A percentile compares a stretch with the other conserved stretches of the same genome.
phyloP scores from a whole-genome alignment of 1,139 yeast genomes.

The Barnettozyma hawaiiensis region DNA sequence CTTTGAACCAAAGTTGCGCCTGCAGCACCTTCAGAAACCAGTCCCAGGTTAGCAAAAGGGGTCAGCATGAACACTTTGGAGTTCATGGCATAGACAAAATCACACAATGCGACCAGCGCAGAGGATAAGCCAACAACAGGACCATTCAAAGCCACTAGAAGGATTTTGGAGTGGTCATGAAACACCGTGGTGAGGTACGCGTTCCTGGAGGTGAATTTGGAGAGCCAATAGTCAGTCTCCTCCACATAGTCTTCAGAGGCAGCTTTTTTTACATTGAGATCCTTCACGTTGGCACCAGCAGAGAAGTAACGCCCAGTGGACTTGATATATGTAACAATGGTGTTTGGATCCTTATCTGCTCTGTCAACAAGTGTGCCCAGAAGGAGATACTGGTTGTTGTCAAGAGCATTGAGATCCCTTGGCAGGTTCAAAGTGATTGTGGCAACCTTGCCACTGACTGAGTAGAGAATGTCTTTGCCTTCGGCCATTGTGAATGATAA shows the following conservation, averaged over 20 bases:
- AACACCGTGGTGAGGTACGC: conserved; percentile 63
- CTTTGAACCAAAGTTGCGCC: conserved; percentile 64
- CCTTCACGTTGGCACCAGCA: conserved; percentile 74
- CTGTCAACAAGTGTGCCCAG: conserved; percentile 55
- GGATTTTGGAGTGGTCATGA: conserved; percentile 64
- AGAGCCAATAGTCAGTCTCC: conserved; percentile 49
- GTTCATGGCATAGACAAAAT: conserved; percentile 65
- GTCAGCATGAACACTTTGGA: conserved; percentile 57
- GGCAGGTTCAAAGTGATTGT: conserved; percentile 69
- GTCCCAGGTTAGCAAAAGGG: conserved; percentile 80
- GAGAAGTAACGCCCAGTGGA: conserved; percentile 75
- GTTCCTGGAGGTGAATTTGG: conserved; percentile 63
- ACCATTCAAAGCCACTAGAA: conserved; percentile 77
- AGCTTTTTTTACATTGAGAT: conserved; percentile 26
- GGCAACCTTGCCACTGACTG: conserved; percentile 49
- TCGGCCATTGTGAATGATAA: conserved; percentile 15
- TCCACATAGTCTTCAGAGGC: conserved; percentile 20
- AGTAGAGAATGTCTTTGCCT: conserved; percentile 39
- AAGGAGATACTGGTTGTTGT: conserved; percentile 57
- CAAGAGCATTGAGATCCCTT: conserved; percentile 58
- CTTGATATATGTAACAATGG: conserved; percentile 62
- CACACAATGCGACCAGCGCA: conserved; percentile 70
- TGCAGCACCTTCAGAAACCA: conserved; percentile 80
- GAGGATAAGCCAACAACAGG: conserved; percentile 82
- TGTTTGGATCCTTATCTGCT: conserved; percentile 63